Conservation (phyloP, 306 rosid species). For the Inga oerstediana region DNA sequence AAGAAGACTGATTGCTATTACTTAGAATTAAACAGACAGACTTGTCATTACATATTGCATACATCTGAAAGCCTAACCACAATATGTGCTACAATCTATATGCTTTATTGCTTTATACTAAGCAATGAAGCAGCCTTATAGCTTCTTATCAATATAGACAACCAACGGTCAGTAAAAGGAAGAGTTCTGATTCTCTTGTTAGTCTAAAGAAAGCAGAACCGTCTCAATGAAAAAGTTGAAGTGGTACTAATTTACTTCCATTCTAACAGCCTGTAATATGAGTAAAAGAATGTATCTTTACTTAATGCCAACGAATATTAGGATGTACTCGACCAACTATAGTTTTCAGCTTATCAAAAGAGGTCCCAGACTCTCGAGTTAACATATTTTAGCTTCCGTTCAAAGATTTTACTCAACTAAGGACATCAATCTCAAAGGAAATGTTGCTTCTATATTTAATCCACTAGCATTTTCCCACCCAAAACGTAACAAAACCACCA, state of each 20-base stretch:
- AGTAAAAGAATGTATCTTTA: neutral
- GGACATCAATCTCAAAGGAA: conserved; percentile 17
- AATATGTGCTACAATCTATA: neutral
- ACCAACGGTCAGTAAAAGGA: neutral
- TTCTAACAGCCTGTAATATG: neutral
- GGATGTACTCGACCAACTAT: conserved; percentile 13
- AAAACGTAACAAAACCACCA: neutral
- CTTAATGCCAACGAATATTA: neutral
- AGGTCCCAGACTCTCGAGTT: neutral
- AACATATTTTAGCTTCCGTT: neutral
- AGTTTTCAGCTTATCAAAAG: conserved; percentile 1
- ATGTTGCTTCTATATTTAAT: neutral
- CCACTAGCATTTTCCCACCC: neutral
- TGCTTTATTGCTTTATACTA: neutral
- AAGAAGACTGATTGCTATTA: neutral
- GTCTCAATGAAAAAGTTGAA: neutral
- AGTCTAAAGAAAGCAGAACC: neutral
- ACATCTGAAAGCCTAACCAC: neutral
- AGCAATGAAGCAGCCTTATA: neutral
- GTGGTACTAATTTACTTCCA: neutral
- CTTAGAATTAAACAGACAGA: neutral
- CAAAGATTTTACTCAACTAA: neutral
- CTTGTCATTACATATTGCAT: neutral
- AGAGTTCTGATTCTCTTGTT: neutral
- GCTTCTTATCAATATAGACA: neutral